Evolutionary conservation across 805 yeast genomes (phyloP), one percentile per base, ranked within the genome.

Genomic region (Ogataea nakhonphanomensis): DNA sequence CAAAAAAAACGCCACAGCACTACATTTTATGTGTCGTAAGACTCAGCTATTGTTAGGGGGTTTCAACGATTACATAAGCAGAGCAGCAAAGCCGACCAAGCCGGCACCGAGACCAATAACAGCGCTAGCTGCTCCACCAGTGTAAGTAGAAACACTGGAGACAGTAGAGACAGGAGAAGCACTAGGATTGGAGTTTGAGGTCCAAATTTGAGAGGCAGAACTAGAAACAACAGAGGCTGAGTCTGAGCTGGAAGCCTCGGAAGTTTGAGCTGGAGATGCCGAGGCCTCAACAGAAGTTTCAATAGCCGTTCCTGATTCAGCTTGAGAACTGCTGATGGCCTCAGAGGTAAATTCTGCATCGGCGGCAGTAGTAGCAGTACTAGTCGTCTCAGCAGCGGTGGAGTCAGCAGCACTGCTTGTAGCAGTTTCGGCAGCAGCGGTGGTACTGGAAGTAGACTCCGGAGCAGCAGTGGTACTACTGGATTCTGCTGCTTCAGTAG

Each of bases 81-180:
- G 30, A 34, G 48, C 54, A 28, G 47, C 53, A 14, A 48, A 26
- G 27, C 51, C 54, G 28, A 48, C 35, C 12, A 50, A 8, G 38
- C 46, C 51, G 11, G 53, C 51, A 41, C 53, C 56, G n/a, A 49
- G 51, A 34, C 49, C 51, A 15, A 46, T 33, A 14, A 44, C 49
- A 15, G 39, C 43, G 40, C 46, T 49, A 23, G 39, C 46, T 14
- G 49, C 53, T 40, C 46, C 53, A 31, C 31, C 43, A 7, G 38
- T 24, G 38, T 8, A 33, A 22, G 43, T 29, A 20, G 34, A 25
- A 30, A 39, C 39, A 25, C 27, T 23, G 15, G 36, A 33, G 12
- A 14, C 12, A 3, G 34, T 25, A 12, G 25, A 30, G n/a, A 27
- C 4, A 3, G 34, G 7, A 9, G 23, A 11, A 30, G 33, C 33